These are phyloP conservation scores for Catenaria anguillulae DNA, from an alignment of 371 early-diverging fungal species.

Conservation along the genomic window DNA sequence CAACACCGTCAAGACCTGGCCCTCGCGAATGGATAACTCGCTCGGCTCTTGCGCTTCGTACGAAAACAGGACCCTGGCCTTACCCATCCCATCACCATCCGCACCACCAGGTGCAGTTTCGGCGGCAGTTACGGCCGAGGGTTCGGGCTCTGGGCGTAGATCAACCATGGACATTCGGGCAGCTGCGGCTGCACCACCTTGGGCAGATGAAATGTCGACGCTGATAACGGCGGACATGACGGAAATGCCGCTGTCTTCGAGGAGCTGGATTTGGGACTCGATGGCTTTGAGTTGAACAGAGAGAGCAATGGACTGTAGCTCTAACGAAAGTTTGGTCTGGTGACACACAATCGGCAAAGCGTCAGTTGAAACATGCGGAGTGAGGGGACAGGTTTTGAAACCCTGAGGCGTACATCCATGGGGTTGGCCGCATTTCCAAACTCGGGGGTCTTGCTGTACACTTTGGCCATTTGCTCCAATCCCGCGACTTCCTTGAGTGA, in stretches of 20 bases:
- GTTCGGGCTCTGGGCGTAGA: background rate
- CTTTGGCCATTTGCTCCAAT: slow-evolving; percentile 9
- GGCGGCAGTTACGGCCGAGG: background rate
- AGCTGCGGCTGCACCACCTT: background rate
- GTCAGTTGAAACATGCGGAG: background rate
- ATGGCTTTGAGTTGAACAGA: background rate
- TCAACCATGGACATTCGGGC: background rate
- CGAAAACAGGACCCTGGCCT: background rate
- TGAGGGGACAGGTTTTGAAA: background rate
- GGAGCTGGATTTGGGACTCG: background rate
- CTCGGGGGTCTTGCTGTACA: slow-evolving; percentile 7
- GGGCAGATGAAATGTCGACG: background rate
- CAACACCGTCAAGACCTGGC: background rate
- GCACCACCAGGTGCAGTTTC: background rate
- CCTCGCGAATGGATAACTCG: slow-evolving; percentile 6
- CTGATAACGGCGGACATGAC: background rate
- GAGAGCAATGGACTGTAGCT: background rate
- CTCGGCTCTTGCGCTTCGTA: background rate
- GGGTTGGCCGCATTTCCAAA: slow-evolving; percentile 9
- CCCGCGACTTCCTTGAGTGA: slow-evolving; percentile 3
- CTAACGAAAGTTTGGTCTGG: background rate
- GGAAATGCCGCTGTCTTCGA: background rate
- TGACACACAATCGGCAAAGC: no score
- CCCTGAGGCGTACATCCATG: background rate
- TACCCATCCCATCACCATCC: background rate